These are phyloP conservation scores for Geranomyces variabilis DNA, from an alignment of 192 early-diverging fungal genomes.

Conservation along the genomic window DNA sequence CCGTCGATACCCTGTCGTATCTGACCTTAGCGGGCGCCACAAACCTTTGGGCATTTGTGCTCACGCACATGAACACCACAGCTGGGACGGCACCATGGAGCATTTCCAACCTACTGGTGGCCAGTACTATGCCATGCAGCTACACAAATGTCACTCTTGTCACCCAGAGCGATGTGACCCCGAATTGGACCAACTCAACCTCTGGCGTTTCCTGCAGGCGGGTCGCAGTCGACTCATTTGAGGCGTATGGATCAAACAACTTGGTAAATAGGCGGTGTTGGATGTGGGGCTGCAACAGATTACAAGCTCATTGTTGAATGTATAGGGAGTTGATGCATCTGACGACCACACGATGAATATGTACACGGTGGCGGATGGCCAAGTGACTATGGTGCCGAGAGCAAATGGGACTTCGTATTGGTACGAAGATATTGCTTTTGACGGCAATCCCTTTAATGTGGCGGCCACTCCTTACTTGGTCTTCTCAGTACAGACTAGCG, in stretches of 20 bases:
- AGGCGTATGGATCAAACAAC: background rate
- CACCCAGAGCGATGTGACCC: background rate
- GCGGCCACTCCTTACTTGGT: background rate
- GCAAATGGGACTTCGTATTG: background rate
- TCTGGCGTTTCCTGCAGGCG: background rate
- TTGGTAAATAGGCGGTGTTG: background rate
- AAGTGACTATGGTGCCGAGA: background rate
- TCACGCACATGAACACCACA: background rate
- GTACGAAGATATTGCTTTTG: background rate
- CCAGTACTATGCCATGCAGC: background rate
- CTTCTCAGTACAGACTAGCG: background rate
- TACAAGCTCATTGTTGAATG: background rate
- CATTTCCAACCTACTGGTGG: background rate
- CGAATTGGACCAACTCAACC: background rate
- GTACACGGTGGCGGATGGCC: background rate
- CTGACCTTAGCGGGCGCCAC: background rate
- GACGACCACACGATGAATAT: background rate
- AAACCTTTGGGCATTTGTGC: background rate
- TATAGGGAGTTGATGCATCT: background rate
- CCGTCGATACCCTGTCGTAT: constrained; percentile 1
- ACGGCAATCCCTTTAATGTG: background rate
- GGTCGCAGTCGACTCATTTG: background rate
- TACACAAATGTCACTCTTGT: background rate
- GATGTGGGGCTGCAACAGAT: background rate
- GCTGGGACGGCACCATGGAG: background rate